A percentile compares a stretch with the other conserved stretches of the same genome.
Evolutionary conservation across 2,329 filamentous ascomycete species (phyloP).

Genomic region (Diaporthe destruens): DNA sequence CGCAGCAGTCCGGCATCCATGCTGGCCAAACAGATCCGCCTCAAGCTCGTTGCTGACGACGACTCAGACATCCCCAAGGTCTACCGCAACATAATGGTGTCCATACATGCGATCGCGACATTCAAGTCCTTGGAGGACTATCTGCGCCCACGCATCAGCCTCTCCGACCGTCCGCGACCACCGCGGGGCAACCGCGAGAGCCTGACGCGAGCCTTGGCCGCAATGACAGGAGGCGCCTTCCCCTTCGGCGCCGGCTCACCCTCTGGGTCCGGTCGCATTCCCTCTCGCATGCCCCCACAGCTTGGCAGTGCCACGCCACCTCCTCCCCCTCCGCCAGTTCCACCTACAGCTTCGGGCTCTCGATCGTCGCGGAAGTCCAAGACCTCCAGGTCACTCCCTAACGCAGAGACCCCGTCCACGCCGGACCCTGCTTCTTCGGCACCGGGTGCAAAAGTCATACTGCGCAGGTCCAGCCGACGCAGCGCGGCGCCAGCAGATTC

Average conservation of each 20-base stretch:
- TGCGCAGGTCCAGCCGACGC: constrained; percentile 74
- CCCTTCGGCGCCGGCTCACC: constrained; percentile 62
- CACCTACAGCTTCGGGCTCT: constrained; percentile 58
- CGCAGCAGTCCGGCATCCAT: constrained; percentile 88
- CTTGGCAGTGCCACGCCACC: constrained; percentile 45
- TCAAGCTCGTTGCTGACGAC: constrained; percentile 90
- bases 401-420: constrained; percentile 56
- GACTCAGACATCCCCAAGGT: constrained; percentile 88
- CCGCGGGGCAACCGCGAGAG: constrained; percentile 72
- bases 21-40: constrained; percentile 93
- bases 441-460: constrained; percentile 68
- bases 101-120: constrained; percentile 97
- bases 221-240: constrained; percentile 79
- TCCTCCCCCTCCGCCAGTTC: constrained; percentile 49
- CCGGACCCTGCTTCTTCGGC: constrained; percentile 61
- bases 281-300: constrained; percentile 54
- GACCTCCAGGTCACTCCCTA: constrained; percentile 57
- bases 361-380: constrained; percentile 61
- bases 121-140: constrained; percentile 98
- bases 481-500: constrained; percentile 66
- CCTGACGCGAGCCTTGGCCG: constrained; percentile 77
- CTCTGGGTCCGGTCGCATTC: constrained; percentile 60
- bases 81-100: constrained; percentile 97
- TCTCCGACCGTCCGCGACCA: constrained; percentile 72
- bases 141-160: constrained; percentile 86